Conservation (phyloP, 371 early-diverging fungal genomes). For the Actinomucor elegans region DNA sequence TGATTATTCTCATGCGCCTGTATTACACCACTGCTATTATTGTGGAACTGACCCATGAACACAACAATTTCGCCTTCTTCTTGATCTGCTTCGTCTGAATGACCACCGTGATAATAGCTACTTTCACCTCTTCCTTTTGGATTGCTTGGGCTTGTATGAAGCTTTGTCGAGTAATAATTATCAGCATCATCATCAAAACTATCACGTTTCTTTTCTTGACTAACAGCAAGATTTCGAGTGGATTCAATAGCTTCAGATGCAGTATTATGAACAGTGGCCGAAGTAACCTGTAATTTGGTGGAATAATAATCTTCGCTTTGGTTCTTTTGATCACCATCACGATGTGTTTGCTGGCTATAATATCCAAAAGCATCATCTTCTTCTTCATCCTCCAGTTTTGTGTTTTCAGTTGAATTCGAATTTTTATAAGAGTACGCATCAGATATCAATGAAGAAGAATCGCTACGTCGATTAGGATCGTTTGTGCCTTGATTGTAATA, state of each 20-base stretch:
- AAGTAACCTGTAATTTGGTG: background rate
- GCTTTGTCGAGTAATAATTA: background rate
- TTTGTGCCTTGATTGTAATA: background rate
- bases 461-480: conserved; percentile 1
- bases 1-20: too few relatives aligned
- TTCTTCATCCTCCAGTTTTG: conserved; percentile 13
- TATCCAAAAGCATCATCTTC: background rate
- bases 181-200: background rate
- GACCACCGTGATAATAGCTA: conserved; percentile 5
- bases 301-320: background rate
- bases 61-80: conserved; percentile 24
- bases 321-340: background rate
- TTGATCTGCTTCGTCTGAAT: background rate
- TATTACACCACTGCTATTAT: too few relatives aligned
- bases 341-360: background rate
- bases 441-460: conserved; percentile 7
- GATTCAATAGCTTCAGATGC: too few relatives aligned
- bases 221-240: too few relatives aligned
- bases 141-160: background rate
- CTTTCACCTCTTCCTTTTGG: background rate
- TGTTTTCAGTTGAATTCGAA: conserved; percentile 18
- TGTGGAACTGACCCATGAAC: conserved; percentile 16
- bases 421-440: conserved; percentile 14
- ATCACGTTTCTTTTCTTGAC: too few relatives aligned
- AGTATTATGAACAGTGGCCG: too few relatives aligned